These are phyloP conservation scores for Verruconis gallopava DNA, from an alignment of 2,329 filamentous ascomycete genomes.

Conservation along the genomic window DNA sequence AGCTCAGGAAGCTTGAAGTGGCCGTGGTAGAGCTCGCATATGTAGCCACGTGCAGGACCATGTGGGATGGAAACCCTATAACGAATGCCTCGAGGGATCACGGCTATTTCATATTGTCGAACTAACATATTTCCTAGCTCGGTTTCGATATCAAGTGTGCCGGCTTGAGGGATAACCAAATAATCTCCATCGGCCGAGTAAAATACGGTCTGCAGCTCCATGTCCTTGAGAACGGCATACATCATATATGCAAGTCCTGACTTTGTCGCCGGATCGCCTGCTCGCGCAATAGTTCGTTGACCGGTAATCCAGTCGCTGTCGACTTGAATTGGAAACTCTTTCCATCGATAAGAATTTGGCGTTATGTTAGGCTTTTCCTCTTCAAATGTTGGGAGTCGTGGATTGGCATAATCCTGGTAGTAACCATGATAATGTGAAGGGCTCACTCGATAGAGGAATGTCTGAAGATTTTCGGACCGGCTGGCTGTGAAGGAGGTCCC, in stretches of 20 bases:
- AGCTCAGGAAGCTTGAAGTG: constrained; percentile 61
- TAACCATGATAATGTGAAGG: constrained; percentile 45
- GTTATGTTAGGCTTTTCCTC: constrained; percentile 36
- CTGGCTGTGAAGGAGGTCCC: constrained; percentile 48
- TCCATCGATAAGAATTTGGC: constrained; percentile 13
- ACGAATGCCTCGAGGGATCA: constrained; percentile 61
- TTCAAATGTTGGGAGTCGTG: constrained; percentile 37
- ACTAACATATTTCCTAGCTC: constrained; percentile 63
- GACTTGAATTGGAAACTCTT: constrained; percentile 22
- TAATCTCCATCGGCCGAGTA: constrained; percentile 58
- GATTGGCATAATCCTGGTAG: constrained; percentile 37
- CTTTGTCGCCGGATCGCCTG: constrained; percentile 25
- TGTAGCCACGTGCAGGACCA: constrained; percentile 56
- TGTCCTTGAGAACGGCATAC: constrained; percentile 23
- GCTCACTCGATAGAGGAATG: constrained; percentile 45
- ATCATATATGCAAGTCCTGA: constrained; percentile 24
- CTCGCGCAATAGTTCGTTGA: constrained; percentile 43
- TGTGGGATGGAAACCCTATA: constrained; percentile 56
- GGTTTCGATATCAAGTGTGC: constrained; percentile 61
- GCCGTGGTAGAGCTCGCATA: constrained; percentile 60
- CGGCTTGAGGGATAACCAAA: constrained; percentile 63
- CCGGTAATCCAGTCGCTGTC: constrained; percentile 55
- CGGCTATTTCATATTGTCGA: constrained; percentile 64
- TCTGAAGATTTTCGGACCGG: constrained; percentile 42
- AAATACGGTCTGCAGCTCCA: constrained; percentile 34